phyloP scores from a whole-genome alignment of 2,329 filamentous ascomycete species.

The Hysterium pulicare region DNA sequence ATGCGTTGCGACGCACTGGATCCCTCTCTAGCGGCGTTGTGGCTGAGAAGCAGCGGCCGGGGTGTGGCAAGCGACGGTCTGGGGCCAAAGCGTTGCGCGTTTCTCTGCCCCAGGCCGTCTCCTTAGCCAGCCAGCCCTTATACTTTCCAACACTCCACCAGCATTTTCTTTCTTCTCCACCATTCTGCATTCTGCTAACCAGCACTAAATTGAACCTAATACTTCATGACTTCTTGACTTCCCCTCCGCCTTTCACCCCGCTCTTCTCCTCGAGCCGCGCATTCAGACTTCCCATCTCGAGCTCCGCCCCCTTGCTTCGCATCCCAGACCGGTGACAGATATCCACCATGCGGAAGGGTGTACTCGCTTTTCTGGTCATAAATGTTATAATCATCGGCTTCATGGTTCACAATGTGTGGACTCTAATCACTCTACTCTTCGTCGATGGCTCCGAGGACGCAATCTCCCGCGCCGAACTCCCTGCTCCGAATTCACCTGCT shows the following conservation, averaged over 20 bases:
- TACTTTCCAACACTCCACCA: background rate
- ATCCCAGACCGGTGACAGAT: background rate
- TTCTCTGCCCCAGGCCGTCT: background rate
- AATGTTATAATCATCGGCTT: conserved; percentile 62
- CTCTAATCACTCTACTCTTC: conserved; percentile 66
- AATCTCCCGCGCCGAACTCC: conserved; percentile 64
- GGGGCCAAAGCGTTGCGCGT: background rate
- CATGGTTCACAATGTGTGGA: conserved; percentile 66
- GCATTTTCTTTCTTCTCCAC: background rate
- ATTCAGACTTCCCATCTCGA: background rate
- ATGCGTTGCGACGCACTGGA: too few species aligned
- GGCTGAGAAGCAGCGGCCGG: too few species aligned
- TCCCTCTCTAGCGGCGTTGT: too few species aligned
- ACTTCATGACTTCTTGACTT: background rate
- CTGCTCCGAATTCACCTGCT: conserved; percentile 59
- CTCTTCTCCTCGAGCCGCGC: background rate
- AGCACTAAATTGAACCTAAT: background rate
- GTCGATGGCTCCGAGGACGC: conserved; percentile 65
- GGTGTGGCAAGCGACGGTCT: background rate
- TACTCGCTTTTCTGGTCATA: conserved; percentile 62
- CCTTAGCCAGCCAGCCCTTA: background rate
- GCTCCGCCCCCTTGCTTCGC: background rate
- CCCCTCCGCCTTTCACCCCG: background rate
- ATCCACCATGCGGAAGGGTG: conserved; percentile 56
- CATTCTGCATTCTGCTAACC: background rate